These are phyloP conservation scores for Citrullus mucosospermus DNA, from an alignment of 306 rosid genomes.

Conservation along the genomic window DNA sequence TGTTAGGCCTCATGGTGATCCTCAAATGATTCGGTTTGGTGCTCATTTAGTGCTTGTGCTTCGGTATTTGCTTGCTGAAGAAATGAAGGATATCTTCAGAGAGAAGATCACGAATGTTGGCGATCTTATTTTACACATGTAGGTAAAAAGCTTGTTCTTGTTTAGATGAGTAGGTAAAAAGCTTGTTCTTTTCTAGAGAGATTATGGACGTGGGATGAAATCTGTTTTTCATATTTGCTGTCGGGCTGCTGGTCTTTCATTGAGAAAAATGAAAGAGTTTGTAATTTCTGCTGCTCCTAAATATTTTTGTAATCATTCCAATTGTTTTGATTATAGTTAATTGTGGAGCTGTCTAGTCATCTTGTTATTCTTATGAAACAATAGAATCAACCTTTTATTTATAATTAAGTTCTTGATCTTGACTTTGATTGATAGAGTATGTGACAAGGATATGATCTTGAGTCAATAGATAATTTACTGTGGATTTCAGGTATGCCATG, in stretches of 20 bases:
- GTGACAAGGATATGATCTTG: background rate
- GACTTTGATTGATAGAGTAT: background rate
- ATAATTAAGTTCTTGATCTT: background rate
- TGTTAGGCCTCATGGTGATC: conserved; percentile 83
- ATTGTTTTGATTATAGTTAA: background rate
- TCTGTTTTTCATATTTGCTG: background rate
- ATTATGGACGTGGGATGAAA: background rate
- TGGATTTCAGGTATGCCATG: conserved; percentile 69
- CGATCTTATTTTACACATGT: conserved; percentile 90
- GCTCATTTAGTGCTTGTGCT: conserved; percentile 97
- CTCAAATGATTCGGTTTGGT: conserved; percentile 94
- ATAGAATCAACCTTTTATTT: background rate
- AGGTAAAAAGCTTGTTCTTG: conserved; percentile 21
- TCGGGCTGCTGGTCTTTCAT: background rate
- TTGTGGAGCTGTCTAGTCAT: background rate
- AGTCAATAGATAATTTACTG: background rate
- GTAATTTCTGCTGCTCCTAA: background rate
- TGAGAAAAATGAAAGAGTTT: background rate
- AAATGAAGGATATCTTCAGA: conserved; percentile 57
- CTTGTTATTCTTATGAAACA: background rate
- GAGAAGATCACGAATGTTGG: conserved; percentile 79
- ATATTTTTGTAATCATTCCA: background rate
- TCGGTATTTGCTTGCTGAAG: conserved; percentile 66
- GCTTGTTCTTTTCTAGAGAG: background rate
- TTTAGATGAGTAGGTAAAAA: conserved; percentile 33